Evolutionary conservation across 257 asterid genomes (phyloP), one percentile per base, ranked within the genome.

Genomic region (Forsythia viridissima): DNA sequence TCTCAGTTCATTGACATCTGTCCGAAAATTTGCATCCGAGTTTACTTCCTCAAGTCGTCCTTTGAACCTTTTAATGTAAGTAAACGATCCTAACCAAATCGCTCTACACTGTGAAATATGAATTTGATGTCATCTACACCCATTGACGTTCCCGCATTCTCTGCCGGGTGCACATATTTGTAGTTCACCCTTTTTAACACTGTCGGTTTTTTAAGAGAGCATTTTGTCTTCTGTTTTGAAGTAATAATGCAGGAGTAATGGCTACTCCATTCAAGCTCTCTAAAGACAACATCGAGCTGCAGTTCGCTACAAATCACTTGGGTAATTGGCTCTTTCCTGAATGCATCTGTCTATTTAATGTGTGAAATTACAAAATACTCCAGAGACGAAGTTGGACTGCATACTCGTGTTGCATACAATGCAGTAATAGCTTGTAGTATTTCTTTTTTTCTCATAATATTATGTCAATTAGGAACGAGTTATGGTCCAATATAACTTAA

Each of bases 211-310:
- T 69, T 44, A 21, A 74, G 55, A 18, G 15, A 55, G 34, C 34
- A 4, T 37, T 77, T 72, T 75, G 30, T 83, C 63, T 71, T 76
- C 52, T 87, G 55, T 70, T 4, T 74, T 72, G 21, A 74, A 94
- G 98, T 79, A 94, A 93, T 70, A 94, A 94, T 84, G 99, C 97
- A 73, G 99, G 99, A 75, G 51, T 93, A 34, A 89, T 94, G 98
- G 90, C 86, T 18, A 80, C 90, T 16, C 93, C 98, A 0, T 94
- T 87, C 87, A 75, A 42, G 87, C 93, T 94, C 74, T 89, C 98
- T 42, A 80, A 89, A 82, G 98, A 94, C 90, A 85, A 89, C 67
- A 83, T 94, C 40, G 99, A 94, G 85, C 72, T 90, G 70, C 97
- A 94, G 83, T 94, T 94, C 72, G 99, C 97, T 78, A 94, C 96